Conservation (phyloP, 2,329 filamentous ascomycete species). For the Colletotrichum tabaci region DNA sequence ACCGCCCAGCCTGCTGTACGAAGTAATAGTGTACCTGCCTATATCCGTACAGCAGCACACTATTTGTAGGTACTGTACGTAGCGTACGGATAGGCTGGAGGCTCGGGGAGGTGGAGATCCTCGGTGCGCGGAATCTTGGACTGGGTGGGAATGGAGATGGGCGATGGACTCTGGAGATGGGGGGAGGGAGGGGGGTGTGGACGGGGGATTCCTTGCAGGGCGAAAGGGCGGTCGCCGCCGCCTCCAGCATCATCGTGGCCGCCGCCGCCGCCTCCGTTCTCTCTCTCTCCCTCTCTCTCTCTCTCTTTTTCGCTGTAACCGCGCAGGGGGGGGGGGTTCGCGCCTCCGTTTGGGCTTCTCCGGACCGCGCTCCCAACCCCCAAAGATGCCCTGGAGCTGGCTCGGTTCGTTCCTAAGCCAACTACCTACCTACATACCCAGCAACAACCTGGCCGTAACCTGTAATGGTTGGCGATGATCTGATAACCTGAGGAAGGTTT, state of each 20-base stretch:
- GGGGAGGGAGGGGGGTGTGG: too few species aligned
- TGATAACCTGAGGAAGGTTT: not conserved
- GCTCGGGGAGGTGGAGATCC: slow-evolving; percentile 18
- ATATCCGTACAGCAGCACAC: too few species aligned
- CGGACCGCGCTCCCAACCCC: slow-evolving; percentile 9
- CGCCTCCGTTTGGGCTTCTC: not conserved
- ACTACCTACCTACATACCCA: too few species aligned
- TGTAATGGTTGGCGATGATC: not conserved
- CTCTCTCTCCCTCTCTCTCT: not conserved
- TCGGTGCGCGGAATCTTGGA: slow-evolving; percentile 6
- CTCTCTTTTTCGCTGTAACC: slow-evolving; percentile 7
- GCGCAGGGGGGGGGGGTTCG: not conserved
- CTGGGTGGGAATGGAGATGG: slow-evolving; percentile 3
- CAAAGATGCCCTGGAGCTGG: not conserved
- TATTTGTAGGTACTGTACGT: too few species aligned
- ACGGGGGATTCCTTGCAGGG: slow-evolving; percentile 33
- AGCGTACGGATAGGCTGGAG: not conserved
- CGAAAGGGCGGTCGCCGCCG: slow-evolving; percentile 40
- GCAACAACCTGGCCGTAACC: not conserved
- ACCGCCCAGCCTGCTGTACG: slow-evolving; percentile 7
- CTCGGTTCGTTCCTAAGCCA: not conserved
- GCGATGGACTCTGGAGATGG: not conserved
- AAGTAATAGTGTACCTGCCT: not conserved
- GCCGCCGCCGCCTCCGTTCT: slow-evolving; percentile 6
- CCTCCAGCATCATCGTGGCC: slow-evolving; percentile 30